A percentile compares a stretch with the other conserved stretches of the same genome.
These are phyloP conservation scores for Pythium plurisporium DNA, from an alignment of 352 stramenopile species.

Conservation along the genomic window DNA sequence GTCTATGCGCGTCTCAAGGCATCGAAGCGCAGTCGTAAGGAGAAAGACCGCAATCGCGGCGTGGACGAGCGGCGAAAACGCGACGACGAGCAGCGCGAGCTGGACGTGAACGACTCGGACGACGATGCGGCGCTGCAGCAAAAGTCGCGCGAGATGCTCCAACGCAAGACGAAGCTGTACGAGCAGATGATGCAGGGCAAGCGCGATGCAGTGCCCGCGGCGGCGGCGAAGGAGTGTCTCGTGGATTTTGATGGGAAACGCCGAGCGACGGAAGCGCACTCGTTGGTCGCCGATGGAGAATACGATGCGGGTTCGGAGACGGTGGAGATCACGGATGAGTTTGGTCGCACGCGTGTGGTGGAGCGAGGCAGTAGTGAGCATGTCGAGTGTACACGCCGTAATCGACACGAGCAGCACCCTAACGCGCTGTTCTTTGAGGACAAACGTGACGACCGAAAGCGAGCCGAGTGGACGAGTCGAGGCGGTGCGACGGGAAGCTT, in stretches of 20 bases:
- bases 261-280: conserved; percentile 20
- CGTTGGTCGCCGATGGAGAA: background rate
- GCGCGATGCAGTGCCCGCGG: conserved; percentile 1
- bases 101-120: conserved; percentile 46
- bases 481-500: conserved; percentile 48
- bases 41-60: conserved; percentile 41
- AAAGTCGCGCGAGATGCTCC: conserved; percentile 56
- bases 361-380: conserved; percentile 34
- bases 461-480: background rate
- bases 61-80: conserved; percentile 49
- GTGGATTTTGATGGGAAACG: conserved; percentile 71
- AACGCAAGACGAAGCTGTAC: conserved; percentile 72
- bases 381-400: conserved; percentile 10
- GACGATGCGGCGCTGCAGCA: conserved; percentile 58
- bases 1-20: conserved; percentile 50
- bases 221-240: conserved; percentile 43
- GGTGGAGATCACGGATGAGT: conserved; percentile 54
- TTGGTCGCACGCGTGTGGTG: conserved; percentile 50
- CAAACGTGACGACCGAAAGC: conserved; percentile 1
- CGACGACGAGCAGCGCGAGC: conserved; percentile 43
- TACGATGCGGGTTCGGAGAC: background rate
- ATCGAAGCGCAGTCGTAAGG: conserved; percentile 19
- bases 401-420: conserved; percentile 8
- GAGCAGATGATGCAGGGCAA: conserved; percentile 54
- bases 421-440: conserved; percentile 18